phyloP scores from a whole-genome alignment of 345 rosid species.

The Arabis alpina region DNA sequence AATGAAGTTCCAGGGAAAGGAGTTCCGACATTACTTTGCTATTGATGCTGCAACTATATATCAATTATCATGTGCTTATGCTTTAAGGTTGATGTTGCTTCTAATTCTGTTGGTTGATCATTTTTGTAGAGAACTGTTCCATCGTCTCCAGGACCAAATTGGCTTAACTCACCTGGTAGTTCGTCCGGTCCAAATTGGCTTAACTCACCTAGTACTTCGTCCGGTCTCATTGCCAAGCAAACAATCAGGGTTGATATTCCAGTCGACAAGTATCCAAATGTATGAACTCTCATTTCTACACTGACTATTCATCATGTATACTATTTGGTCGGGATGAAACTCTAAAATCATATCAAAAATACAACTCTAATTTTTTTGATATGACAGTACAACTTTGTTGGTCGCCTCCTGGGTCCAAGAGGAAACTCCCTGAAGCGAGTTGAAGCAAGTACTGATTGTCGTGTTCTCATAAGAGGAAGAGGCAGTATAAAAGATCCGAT shows the following conservation, averaged over 20 bases:
- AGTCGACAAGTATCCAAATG: conserved; percentile 79
- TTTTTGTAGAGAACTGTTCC: conserved; percentile 67
- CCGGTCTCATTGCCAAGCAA: conserved; percentile 87
- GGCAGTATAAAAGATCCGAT: conserved; percentile 92
- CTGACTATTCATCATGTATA: neutral
- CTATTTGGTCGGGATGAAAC: conserved; percentile 24
- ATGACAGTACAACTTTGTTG: conserved; percentile 93
- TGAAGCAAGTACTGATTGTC: conserved; percentile 95
- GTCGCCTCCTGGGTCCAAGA: conserved; percentile 97
- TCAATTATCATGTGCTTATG: neutral
- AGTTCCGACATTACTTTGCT: neutral
- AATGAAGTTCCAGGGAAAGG: conserved; percentile 8
- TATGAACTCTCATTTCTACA: conserved; percentile 41
- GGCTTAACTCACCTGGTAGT: conserved; percentile 74
- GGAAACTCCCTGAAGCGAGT: conserved; percentile 98
- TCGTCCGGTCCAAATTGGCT: conserved; percentile 90
- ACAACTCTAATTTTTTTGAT: conserved; percentile 33
- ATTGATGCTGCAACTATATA: conserved; percentile 9
- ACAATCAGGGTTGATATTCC: conserved; percentile 96
- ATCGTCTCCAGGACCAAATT: conserved; percentile 69
- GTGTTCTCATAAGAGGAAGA: conserved; percentile 89
- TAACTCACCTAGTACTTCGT: conserved; percentile 68
- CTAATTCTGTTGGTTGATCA: conserved; percentile 42
- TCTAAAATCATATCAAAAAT: neutral
- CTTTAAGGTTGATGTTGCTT: conserved; percentile 20